Percentiles rank a stretch among this genome's conserved stretches.
Conservation (phyloP, 2,329 filamentous ascomycete species). For the Fusarium albosuccineum region DNA sequence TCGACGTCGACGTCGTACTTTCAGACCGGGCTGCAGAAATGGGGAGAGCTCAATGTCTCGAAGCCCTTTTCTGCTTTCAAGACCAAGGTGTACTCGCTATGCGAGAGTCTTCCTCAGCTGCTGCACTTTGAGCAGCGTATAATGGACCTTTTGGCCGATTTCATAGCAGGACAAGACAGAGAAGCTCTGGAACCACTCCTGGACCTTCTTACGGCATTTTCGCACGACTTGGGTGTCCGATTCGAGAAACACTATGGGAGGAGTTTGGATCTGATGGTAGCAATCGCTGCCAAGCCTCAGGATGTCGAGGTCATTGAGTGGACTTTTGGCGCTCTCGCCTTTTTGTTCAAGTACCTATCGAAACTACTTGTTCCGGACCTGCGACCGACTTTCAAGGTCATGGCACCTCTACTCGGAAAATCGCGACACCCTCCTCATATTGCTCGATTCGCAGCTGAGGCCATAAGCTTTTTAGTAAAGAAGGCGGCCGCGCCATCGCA, state of each 20-base stretch:
- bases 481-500: constrained; percentile 86
- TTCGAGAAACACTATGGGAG: constrained; percentile 91
- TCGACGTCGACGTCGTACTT: constrained; percentile 88
- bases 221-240: constrained; percentile 87
- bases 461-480: constrained; percentile 91
- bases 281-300: constrained; percentile 80
- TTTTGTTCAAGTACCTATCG: constrained; percentile 97
- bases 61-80: constrained; percentile 83
- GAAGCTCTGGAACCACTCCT: constrained; percentile 88
- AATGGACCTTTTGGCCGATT: constrained; percentile 79
- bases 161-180: constrained; percentile 82
- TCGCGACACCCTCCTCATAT: constrained; percentile 87
- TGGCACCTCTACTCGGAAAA: constrained; percentile 87
- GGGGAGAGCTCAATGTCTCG: constrained; percentile 92
- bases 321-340: constrained; percentile 94
- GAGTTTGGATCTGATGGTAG: constrained; percentile 80
- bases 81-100: constrained; percentile 79
- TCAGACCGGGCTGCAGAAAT: constrained; percentile 83
- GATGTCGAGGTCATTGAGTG: constrained; percentile 95
- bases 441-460: constrained; percentile 92
- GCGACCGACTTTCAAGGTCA: constrained; percentile 83
- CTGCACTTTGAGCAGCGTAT: constrained; percentile 91
- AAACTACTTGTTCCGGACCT: constrained; percentile 88
- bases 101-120: constrained; percentile 91
- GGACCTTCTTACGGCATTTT: constrained; percentile 90